A percentile compares a stretch with the other conserved stretches of the same genome.
phyloP scores from a whole-genome alignment of 2,329 filamentous ascomycete species.

The Pseudocercospora fijiensis region DNA sequence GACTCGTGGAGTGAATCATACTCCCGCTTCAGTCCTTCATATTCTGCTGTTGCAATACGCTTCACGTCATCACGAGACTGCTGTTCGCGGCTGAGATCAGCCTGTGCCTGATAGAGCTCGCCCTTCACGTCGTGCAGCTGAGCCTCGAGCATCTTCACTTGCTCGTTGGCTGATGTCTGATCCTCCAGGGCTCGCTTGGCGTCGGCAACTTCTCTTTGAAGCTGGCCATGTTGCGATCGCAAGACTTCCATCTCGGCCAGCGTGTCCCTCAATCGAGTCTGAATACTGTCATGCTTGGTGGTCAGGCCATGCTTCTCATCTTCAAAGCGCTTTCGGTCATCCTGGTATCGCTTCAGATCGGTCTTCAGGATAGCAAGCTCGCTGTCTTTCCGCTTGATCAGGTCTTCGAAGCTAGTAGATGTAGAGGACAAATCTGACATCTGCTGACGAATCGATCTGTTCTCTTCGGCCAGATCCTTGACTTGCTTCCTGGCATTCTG shows the following conservation, averaged over 20 bases:
- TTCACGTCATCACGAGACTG: constrained; percentile 94
- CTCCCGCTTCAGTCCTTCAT: constrained; percentile 76
- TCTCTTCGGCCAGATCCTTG: constrained; percentile 74
- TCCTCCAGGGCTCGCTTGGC: constrained; percentile 83
- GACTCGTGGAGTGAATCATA: constrained; percentile 84
- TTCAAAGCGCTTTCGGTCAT: constrained; percentile 75
- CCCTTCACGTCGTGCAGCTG: constrained; percentile 86
- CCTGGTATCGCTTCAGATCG: constrained; percentile 79
- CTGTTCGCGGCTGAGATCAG: constrained; percentile 83
- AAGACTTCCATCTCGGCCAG: constrained; percentile 87
- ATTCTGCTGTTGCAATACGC: constrained; percentile 86
- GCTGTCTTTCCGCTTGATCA: constrained; percentile 90
- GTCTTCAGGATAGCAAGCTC: constrained; percentile 81
- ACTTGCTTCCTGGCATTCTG: constrained; percentile 71
- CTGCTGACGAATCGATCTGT: constrained; percentile 77
- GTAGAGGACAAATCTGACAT: constrained; percentile 84
- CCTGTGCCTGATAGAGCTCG: constrained; percentile 79
- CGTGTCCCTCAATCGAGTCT: constrained; percentile 73
- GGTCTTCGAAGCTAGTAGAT: constrained; percentile 91
- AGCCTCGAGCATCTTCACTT: constrained; percentile 81
- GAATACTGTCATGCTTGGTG: constrained; percentile 75
- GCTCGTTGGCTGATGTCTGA: constrained; percentile 83
- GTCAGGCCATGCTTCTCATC: constrained; percentile 71
- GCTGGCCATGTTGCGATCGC: constrained; percentile 76
- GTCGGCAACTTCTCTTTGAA: constrained; percentile 86